Evolutionary conservation across 805 yeast species (phyloP), one percentile per base, ranked within the genome.

Genomic region (Grigorovia jiainica): DNA sequence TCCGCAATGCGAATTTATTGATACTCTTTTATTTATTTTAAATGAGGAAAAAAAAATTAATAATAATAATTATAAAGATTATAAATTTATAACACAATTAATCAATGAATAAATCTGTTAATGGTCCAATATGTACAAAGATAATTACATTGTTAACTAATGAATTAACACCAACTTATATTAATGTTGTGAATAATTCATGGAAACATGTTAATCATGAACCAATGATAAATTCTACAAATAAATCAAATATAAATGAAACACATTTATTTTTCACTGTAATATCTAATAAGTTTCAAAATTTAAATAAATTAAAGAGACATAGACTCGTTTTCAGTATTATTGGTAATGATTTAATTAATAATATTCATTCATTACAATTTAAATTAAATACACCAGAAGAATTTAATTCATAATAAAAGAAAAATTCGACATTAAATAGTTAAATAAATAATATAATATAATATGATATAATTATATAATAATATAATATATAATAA

Each of bases 291-390:
- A 68, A 63, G 39, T 89, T 89, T 56, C 62, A 64, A 29, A 89
- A 87, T 0, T 69, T 78, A 59, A 61, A 69, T 10, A 68, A 76
- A 55, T 90, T 95, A 0, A 62, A 75, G 25, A 73, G 97, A 58
- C 97, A 89, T 64, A 64, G 97, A 44, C 55, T 79, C 56, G 71
- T 90, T 0, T 89, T 86, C 58, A 64, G 65, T 39, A 56, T 84
- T 38, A 67, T 90, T 36, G 76, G 75, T 41, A 85, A 85, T 23
- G 96, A 89, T 55, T 64, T 89, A 52, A 43, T 45, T 7, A 70
- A 75, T 39, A 89, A 92, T 1, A 76, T 90, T 16, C 97, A 89
- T 65, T 96, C 97, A 0, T 66, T 89, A 46, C 96, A 87, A 57
- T 71, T 89, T 64, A 78, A 78, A 58, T 82, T 95, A 0, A 82